These are phyloP conservation scores for Neospermospora avenae DNA, from an alignment of 2,329 filamentous ascomycete genomes.

Conservation along the genomic window DNA sequence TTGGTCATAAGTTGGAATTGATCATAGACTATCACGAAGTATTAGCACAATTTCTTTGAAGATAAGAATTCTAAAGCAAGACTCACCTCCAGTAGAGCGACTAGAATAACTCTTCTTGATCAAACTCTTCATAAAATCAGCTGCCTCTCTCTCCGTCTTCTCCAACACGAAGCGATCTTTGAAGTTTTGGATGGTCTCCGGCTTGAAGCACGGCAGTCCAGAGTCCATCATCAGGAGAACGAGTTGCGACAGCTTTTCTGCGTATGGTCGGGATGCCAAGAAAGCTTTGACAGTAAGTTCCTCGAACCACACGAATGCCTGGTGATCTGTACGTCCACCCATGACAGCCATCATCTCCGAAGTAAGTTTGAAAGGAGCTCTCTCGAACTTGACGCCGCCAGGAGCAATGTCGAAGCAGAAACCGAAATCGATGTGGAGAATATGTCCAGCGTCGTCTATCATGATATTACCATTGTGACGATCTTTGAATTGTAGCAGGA, in stretches of 20 bases:
- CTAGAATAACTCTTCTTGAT: slow-evolving; percentile 88
- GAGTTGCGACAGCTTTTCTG: slow-evolving; percentile 84
- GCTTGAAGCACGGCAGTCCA: slow-evolving; percentile 96
- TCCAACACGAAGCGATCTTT: slow-evolving; percentile 89
- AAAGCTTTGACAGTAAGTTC: slow-evolving; percentile 95
- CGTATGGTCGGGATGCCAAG: slow-evolving; percentile 80
- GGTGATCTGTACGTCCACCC: slow-evolving; percentile 80
- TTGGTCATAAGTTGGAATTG: slow-evolving; percentile 97
- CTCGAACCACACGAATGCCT: slow-evolving; percentile 94
- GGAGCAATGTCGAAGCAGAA: slow-evolving; percentile 99
- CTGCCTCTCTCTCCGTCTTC: slow-evolving; percentile 86
- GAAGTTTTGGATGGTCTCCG: slow-evolving; percentile 90
- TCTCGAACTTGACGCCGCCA: slow-evolving; percentile 94
- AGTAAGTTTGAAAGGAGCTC: slow-evolving; percentile 96
- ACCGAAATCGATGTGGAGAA: slow-evolving; percentile 97
- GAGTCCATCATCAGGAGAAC: slow-evolving; percentile 95
- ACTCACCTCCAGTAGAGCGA: slow-evolving; percentile 68
- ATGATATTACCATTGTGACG: slow-evolving; percentile 99
- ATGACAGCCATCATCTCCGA: slow-evolving; percentile 99
- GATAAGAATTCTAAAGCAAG: background rate
- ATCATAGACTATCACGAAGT: slow-evolving; percentile 66
- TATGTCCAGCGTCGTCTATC: slow-evolving; percentile 95
- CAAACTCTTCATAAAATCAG: slow-evolving; percentile 87
- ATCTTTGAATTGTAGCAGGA: slow-evolving; percentile 97
- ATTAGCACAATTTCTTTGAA: background rate